Conservation (phyloP, 1,284 basidiomycete genomes). For the Rhodotorula sp. region DNA sequence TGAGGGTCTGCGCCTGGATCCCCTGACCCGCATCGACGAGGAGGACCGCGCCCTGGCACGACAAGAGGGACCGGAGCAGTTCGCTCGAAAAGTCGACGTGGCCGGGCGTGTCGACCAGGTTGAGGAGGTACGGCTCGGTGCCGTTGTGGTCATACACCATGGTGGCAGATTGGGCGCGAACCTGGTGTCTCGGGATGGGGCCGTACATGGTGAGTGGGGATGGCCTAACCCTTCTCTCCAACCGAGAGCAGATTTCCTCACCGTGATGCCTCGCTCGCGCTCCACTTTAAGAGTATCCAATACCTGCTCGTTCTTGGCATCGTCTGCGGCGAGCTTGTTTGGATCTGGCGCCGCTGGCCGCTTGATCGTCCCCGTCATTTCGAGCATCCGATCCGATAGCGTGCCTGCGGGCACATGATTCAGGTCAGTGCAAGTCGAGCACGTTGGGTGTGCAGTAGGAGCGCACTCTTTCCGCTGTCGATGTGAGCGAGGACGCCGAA, state of each 20-base stretch:
- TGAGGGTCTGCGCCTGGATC: constrained; percentile 95
- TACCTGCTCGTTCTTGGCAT: constrained; percentile 78
- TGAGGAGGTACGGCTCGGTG: constrained; percentile 70
- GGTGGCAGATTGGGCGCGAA: constrained; percentile 51
- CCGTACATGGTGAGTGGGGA: not conserved
- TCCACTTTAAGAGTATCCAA: constrained; percentile 95
- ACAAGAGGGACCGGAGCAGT: constrained; percentile 85
- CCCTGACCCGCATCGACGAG: constrained; percentile 90
- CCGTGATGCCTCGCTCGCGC: constrained; percentile 80
- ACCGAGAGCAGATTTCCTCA: constrained; percentile 63
- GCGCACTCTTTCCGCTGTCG: constrained; percentile 70
- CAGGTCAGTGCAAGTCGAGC: not conserved
- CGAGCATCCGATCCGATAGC: constrained; percentile 68
- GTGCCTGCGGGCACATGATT: constrained; percentile 52
- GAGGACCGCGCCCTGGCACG: constrained; percentile 88
- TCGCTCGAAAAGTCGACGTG: constrained; percentile 98
- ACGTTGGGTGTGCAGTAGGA: no score
- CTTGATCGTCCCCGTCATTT: constrained; percentile 77
- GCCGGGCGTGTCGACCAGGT: constrained; percentile 95
- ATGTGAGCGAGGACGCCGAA: constrained; percentile 72
- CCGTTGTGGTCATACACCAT: constrained; percentile 64
- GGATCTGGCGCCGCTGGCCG: constrained; percentile 13
- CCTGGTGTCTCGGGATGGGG: not conserved
- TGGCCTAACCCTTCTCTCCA: no score
- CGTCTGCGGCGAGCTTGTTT: constrained; percentile 54